Conservation (phyloP, 495 filamentous ascomycete genomes). For the Xylaria longipes region DNA sequence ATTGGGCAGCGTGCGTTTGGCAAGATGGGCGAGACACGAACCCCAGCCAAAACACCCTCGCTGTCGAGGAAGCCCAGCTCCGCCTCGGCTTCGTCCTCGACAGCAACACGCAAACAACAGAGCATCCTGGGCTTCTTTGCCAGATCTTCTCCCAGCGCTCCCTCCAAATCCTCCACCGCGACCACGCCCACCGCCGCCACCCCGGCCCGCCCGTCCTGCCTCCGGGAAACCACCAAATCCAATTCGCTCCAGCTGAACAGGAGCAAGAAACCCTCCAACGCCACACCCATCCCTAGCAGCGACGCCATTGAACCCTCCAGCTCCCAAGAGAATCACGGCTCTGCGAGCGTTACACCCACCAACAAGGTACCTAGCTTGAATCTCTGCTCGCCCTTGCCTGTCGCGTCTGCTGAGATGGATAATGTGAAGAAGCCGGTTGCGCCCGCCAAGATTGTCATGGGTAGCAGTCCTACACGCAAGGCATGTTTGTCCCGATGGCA, state of each 20-base stretch:
- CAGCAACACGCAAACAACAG: constrained; percentile 67
- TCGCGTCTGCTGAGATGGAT: constrained; percentile 46
- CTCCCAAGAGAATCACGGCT: constrained; percentile 60
- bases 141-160: constrained; percentile 51
- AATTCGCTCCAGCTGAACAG: constrained; percentile 43
- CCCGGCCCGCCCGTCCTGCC: constrained; percentile 41
- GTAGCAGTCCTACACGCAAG: constrained; percentile 68
- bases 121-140: constrained; percentile 89
- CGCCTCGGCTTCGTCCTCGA: constrained; percentile 31
- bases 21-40: constrained; percentile 44
- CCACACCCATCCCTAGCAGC: constrained; percentile 84
- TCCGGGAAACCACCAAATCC: constrained; percentile 54
- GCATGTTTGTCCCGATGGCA: constrained; percentile 38
- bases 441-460: constrained; percentile 30
- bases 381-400: constrained; percentile 44
- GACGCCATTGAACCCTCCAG: constrained; percentile 65
- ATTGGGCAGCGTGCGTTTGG: background rate
- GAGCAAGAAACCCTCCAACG: constrained; percentile 50
- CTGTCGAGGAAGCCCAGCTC: constrained; percentile 47
- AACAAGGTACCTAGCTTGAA: constrained; percentile 51
- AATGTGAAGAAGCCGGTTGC: constrained; percentile 35
- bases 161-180: constrained; percentile 26
- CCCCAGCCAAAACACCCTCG: constrained; percentile 52
- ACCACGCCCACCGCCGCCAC: constrained; percentile 31
- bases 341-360: constrained; percentile 35